Percentiles rank a stretch among this genome's conserved stretches.
These are phyloP conservation scores for Suhomyces bokatorum DNA, from an alignment of 1,139 yeast genomes.

Conservation along the genomic window DNA sequence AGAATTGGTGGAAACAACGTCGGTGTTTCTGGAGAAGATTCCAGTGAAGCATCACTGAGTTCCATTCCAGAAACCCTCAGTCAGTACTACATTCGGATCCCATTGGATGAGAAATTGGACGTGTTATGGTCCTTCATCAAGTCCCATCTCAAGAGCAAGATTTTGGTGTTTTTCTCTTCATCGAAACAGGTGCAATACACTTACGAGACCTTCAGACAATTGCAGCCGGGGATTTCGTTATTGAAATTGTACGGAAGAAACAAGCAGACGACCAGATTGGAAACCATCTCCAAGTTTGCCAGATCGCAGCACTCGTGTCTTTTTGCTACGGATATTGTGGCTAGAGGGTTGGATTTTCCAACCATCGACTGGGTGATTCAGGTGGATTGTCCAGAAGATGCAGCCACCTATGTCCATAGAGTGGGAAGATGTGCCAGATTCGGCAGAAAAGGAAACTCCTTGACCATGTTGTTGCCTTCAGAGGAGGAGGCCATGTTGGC, in stretches of 20 bases:
- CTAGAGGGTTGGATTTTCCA: slow-evolving; percentile 96
- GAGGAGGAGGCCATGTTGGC: slow-evolving; percentile 80
- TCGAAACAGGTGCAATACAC: slow-evolving; percentile 95
- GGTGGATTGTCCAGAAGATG: slow-evolving; percentile 94
- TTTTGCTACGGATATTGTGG: slow-evolving; percentile 95
- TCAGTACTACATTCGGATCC: slow-evolving; percentile 74
- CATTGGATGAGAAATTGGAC: slow-evolving; percentile 79
- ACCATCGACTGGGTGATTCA: slow-evolving; percentile 97
- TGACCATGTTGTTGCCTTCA: slow-evolving; percentile 77
- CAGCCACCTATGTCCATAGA: slow-evolving; percentile 91
- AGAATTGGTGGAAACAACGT: slow-evolving; percentile 55
- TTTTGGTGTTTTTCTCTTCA: slow-evolving; percentile 85
- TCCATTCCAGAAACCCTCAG: slow-evolving; percentile 79
- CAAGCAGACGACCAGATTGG: slow-evolving; percentile 90
- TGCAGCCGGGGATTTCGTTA: slow-evolving; percentile 95
- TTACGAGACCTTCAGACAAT: slow-evolving; percentile 83
- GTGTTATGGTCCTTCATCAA: slow-evolving; percentile 86
- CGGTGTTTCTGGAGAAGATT: slow-evolving; percentile 45
- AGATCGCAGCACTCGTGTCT: slow-evolving; percentile 85
- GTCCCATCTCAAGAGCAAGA: slow-evolving; percentile 82
- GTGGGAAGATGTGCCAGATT: slow-evolving; percentile 97
- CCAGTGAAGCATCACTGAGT: slow-evolving; percentile 32
- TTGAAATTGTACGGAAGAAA: slow-evolving; percentile 94
- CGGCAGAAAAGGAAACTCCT: slow-evolving; percentile 84
- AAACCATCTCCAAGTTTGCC: slow-evolving; percentile 82